These are phyloP conservation scores for Cladophialophora bantiana DNA, from an alignment of 2,329 filamentous ascomycete species.

Conservation along the genomic window DNA sequence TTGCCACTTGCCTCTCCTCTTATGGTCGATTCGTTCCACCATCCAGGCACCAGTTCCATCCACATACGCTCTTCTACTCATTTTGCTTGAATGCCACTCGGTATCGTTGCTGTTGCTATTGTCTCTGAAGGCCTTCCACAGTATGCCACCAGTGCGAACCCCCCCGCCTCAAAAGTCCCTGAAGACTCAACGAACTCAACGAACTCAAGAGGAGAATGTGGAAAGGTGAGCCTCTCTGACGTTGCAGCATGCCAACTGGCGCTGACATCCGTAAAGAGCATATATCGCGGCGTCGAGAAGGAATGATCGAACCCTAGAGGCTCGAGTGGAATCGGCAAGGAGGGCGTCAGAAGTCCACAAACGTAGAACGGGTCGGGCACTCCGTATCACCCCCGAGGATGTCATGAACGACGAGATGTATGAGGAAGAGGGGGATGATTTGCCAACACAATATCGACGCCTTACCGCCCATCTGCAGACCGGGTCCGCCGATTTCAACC, in stretches of 20 bases:
- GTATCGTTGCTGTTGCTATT: neutral
- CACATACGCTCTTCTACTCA: neutral
- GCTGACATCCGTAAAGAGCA: slow-evolving; percentile 62
- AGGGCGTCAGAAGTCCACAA: slow-evolving; percentile 92
- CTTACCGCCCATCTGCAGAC: slow-evolving; percentile 69
- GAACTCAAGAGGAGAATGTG: slow-evolving; percentile 50
- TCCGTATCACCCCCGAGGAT: slow-evolving; percentile 84
- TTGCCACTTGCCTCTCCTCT: slow-evolving; percentile 5
- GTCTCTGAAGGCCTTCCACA: neutral
- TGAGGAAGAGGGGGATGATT: slow-evolving; percentile 87
- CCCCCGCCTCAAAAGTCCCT: slow-evolving; percentile 41
- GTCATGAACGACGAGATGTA: slow-evolving; percentile 95
- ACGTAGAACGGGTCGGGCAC: slow-evolving; percentile 79
- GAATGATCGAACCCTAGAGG: slow-evolving; percentile 85
- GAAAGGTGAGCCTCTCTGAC: slow-evolving; percentile 48
- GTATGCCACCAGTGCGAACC: slow-evolving; percentile 39
- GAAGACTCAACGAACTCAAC: slow-evolving; percentile 41
- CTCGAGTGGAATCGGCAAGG: slow-evolving; percentile 83
- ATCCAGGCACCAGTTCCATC: neutral
- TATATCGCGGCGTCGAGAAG: slow-evolving; percentile 91
- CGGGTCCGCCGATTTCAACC: slow-evolving; percentile 66
- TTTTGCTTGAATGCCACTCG: neutral
- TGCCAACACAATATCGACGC: slow-evolving; percentile 70
- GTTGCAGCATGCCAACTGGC: slow-evolving; percentile 15
- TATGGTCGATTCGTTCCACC: neutral